phyloP scores from a whole-genome alignment of 1,284 basidiomycete species.

The Ustilago loliicola region DNA sequence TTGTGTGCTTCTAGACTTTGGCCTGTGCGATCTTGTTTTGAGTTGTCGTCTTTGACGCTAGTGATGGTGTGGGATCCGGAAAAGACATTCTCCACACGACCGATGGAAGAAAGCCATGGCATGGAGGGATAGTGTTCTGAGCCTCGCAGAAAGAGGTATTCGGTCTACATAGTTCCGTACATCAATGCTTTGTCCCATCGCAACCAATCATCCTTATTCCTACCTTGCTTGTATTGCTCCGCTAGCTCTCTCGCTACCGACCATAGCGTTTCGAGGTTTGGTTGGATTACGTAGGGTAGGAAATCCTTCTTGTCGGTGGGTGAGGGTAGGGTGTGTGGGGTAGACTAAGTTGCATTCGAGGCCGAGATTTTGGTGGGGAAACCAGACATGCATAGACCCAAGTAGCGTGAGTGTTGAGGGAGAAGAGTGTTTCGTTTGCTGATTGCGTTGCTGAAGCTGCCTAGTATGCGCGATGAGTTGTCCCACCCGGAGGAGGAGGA shows the following conservation, averaged over 20 bases:
- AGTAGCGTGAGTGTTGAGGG: conserved; percentile 19
- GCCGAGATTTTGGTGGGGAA: conserved; percentile 42
- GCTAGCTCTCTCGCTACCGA: conserved; percentile 5
- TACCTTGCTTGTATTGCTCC: conserved; percentile 19
- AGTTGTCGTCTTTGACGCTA: background rate
- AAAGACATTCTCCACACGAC: conserved; percentile 23
- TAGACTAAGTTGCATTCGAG: conserved; percentile 8
- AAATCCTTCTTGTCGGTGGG: conserved; percentile 10
- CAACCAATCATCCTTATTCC: conserved; percentile 28
- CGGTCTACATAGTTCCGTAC: conserved; percentile 38
- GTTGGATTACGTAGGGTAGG: background rate
- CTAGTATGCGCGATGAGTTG: conserved; percentile 21
- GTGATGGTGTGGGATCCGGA: conserved; percentile 14
- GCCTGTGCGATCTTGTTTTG: background rate
- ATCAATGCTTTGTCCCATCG: conserved; percentile 31
- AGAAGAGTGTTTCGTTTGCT: conserved; percentile 30
- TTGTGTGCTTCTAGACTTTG: conserved; percentile 13
- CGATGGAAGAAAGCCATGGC: conserved; percentile 44
- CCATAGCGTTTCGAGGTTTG: conserved; percentile 16
- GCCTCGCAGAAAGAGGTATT: conserved; percentile 30
- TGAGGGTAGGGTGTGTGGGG: background rate
- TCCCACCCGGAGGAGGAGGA: conserved; percentile 4
- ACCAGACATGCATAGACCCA: conserved; percentile 38
- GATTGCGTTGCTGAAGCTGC: conserved; percentile 41
- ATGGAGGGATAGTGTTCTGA: conserved; percentile 39